Base-by-base conservation (phyloP, 2,329 filamentous ascomycete genomes). In the Exophiala oligosperma region DNA sequence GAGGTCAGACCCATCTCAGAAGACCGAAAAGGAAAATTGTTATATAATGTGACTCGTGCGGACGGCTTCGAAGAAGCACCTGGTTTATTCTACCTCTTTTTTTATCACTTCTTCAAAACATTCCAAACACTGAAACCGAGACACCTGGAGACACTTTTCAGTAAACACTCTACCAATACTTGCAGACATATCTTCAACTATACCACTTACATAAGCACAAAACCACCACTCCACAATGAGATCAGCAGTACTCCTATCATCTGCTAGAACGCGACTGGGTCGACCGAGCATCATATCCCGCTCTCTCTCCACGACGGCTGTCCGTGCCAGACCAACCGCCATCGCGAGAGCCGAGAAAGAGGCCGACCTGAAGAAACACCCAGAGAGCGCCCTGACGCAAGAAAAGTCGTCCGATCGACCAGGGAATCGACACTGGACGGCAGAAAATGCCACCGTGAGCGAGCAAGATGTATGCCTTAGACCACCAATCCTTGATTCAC, bases 361-460 rank as follows among this genome's bases (percentile, higher is more conserved):
- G n/a, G 49, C 61, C 2, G 61, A 63, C 38, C 37, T 55, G 12
- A 59, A 61, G 28, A 47, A 44, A 9, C 59, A 63, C 38, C 61
- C 61, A n/a, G 58, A 63, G 46, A 43, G 41, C 46, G 48, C 32
- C 1, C 4, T 55, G 17, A 59, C 61, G 5, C 61, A 63, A 48
- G 48, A 63, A 32, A 63, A 61, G 46, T 32, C 59, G 14, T 52
- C 55, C n/a, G 61, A 63, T 47, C 48, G 35, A 26, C 26, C 52
- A n/a, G 38, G 51, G 4, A 63, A 54, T n/a, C 58, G 52, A 9
- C 61, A 63, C 29, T 63, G 61, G 61, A 52, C 38, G 8, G 58
- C 59, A 41, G 55, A 56, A 48, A 56, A 63, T 35, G 61, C 61
- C 11, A 63, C 61, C 8, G 11, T 7, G 37, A 63, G 61, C 43